Base-by-base conservation (phyloP, 169 alveolate species). In the Eimeria praecox region DNA sequence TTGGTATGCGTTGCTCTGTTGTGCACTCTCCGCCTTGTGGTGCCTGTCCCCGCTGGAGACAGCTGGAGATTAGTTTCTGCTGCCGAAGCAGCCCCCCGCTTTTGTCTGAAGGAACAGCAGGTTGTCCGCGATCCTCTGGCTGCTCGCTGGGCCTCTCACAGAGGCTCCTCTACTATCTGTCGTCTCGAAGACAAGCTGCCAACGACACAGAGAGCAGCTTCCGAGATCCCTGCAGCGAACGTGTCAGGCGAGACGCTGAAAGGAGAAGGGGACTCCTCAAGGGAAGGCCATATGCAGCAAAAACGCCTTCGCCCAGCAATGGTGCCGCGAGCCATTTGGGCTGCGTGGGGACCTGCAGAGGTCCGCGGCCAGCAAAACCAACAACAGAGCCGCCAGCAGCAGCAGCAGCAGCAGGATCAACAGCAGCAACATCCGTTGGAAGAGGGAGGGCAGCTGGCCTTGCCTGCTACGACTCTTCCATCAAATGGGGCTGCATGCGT, bases 241-340 rank as follows among this genome's bases (percentile, higher is more conserved):
- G 46, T 9, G 35, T 30, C 64, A 77, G 59, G 87, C 59, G 62
- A 77, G 38, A 77, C 0, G 38, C 35, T 9, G 27, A 77, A 77
- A 38, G 54, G 35, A 4, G 64, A 77, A 42, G 87, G 38, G 38
- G 62, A 46, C 6, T 24, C 78, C 24, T n/a, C 78, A 66, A 30
- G 42, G 40, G 46, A 66, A 27, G 38, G 38, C 5, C 42, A 0
- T 44, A n/a, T 12, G 44, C 42, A 78, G 40, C 64, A 78, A 42
- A 46, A 2, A 6, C 2, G 30, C 10, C 30, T 8, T 12, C 93
- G 93, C 77, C 93, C 93, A 35, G 93, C 44, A 44, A 86, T 86
- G 93, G 71, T 86, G 33, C 93, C 93, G 9, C 80, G 93, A 10
- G 93, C 93, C 93, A 56, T 86, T 3, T 86, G 77, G 93, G 82